These are phyloP conservation scores for Simmondsia chinensis DNA, from an alignment of 148 eudicot species.

Conservation along the genomic window DNA sequence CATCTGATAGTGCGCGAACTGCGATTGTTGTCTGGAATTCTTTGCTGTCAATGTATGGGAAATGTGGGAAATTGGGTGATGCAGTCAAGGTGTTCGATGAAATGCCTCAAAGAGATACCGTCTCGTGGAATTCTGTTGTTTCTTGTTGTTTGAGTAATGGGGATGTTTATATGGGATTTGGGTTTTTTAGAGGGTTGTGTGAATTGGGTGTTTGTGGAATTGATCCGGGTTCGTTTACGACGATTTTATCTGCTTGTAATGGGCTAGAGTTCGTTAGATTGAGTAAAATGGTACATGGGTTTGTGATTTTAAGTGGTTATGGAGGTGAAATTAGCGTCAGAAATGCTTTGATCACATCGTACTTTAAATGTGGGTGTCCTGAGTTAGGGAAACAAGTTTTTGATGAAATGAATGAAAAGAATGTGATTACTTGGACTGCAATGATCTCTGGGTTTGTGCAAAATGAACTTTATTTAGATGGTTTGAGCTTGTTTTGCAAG, in stretches of 20 bases:
- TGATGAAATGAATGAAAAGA: conserved; percentile 41
- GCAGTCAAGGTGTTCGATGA: conserved; percentile 70
- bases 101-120: conserved; percentile 58
- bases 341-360: conserved; percentile 63
- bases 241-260: conserved; percentile 44
- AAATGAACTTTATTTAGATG: conserved; percentile 35
- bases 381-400: conserved; percentile 44
- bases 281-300: conserved; percentile 44
- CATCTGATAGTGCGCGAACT: conserved; percentile 1
- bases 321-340: conserved; percentile 40
- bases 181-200: conserved; percentile 38
- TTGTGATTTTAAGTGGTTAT: conserved; percentile 45
- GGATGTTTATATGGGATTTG: conserved; percentile 31
- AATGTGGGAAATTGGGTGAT: conserved; percentile 23
- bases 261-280: conserved; percentile 16
- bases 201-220: conserved; percentile 23
- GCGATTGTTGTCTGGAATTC: conserved; percentile 52
- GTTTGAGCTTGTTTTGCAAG: conserved; percentile 42
- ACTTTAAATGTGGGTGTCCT: conserved; percentile 39
- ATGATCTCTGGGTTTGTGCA: conserved; percentile 64
- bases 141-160: conserved; percentile 46
- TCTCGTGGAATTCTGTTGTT: conserved; percentile 67
- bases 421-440: conserved; percentile 87
- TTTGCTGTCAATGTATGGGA: conserved; percentile 42
- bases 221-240: conserved; percentile 77